phyloP scores from a whole-genome alignment of 2,329 filamentous ascomycete genomes.

The Plectosphaerella plurivora region DNA sequence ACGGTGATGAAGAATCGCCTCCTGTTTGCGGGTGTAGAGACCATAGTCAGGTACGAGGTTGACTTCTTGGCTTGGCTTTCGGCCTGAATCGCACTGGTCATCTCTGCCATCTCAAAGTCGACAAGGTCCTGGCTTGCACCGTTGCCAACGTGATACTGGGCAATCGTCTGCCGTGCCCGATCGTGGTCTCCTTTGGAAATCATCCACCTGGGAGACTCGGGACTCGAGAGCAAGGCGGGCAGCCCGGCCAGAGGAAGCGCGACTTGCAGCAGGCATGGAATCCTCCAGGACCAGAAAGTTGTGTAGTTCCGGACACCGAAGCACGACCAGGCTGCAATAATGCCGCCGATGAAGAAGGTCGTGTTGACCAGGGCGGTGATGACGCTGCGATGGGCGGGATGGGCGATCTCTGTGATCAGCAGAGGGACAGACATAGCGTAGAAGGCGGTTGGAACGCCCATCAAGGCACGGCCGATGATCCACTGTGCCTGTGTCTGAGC shows the following conservation, averaged over 20 bases:
- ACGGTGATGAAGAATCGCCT: slow-evolving; percentile 16
- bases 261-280: no score
- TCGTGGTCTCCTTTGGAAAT: background rate
- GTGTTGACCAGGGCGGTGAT: background rate
- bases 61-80: slow-evolving; percentile 2
- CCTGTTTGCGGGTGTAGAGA: slow-evolving; percentile 20
- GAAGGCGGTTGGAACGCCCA: background rate
- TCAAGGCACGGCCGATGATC: background rate
- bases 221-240: no score
- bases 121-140: background rate
- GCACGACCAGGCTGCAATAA: slow-evolving; percentile 25
- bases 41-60: slow-evolving; percentile 31
- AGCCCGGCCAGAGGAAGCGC: no score
- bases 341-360: slow-evolving; percentile 25
- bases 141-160: background rate
- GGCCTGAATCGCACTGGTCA: slow-evolving; percentile 1
- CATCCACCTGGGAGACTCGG: background rate
- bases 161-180: background rate
- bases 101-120: background rate
- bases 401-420: background rate
- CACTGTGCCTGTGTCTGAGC: background rate
- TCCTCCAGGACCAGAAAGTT: no score
- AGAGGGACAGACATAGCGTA: background rate
- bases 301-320: no score
- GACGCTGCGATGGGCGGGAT: background rate